These are phyloP conservation scores for Poronia punctata DNA, from an alignment of 495 filamentous ascomycete species.

Conservation along the genomic window DNA sequence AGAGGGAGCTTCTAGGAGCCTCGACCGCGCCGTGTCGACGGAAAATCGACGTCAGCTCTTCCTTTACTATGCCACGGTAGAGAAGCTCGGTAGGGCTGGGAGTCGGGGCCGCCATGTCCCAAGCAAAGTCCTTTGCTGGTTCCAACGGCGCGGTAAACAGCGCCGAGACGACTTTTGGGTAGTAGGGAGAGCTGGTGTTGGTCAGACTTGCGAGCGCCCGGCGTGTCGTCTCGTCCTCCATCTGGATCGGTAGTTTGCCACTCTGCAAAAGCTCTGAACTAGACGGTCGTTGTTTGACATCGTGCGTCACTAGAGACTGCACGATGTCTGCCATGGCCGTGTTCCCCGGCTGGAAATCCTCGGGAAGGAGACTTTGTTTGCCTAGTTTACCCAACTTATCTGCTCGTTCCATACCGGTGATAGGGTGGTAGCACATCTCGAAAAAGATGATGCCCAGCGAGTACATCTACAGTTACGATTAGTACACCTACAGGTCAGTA, in stretches of 20 bases:
- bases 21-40: slow-evolving; percentile 90
- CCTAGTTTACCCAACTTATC: slow-evolving; percentile 65
- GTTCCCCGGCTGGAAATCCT: slow-evolving; percentile 67
- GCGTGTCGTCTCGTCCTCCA: slow-evolving; percentile 85
- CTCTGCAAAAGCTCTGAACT: slow-evolving; percentile 78
- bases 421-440: slow-evolving; percentile 85
- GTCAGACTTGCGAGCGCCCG: slow-evolving; percentile 72
- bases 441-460: slow-evolving; percentile 96
- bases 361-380: slow-evolving; percentile 58
- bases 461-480: slow-evolving; percentile 63
- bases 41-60: slow-evolving; percentile 71
- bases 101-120: slow-evolving; percentile 61
- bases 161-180: slow-evolving; percentile 76
- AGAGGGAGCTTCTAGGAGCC: slow-evolving; percentile 60
- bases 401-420: slow-evolving; percentile 83
- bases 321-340: slow-evolving; percentile 70
- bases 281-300: slow-evolving; percentile 74
- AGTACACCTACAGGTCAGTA: not conserved
- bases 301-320: slow-evolving; percentile 70
- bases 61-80: slow-evolving; percentile 66
- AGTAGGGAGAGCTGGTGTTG: slow-evolving; percentile 79
- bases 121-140: slow-evolving; percentile 77
- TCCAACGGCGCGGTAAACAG: slow-evolving; percentile 67
- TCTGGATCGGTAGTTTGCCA: slow-evolving; percentile 79
- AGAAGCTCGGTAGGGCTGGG: slow-evolving; percentile 54